Conservation (phyloP, 345 rosid genomes). For the Pistacia vera region DNA sequence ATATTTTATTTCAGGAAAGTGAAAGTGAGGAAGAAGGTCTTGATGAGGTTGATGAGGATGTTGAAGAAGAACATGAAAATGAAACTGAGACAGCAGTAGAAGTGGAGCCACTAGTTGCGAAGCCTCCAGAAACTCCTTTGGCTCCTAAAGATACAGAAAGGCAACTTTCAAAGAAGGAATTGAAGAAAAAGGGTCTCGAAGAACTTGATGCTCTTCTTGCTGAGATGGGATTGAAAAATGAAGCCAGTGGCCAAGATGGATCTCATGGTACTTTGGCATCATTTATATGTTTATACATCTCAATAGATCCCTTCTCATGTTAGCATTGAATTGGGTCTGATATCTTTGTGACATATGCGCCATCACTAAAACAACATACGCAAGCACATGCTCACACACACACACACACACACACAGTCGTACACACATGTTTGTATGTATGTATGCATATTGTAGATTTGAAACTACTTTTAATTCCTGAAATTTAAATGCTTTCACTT, state of each 20-base stretch:
- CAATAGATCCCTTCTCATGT: neutral
- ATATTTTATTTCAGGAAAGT: conserved; percentile 40
- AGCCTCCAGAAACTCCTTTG: conserved; percentile 30
- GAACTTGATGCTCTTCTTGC: conserved; percentile 68
- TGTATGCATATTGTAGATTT: neutral
- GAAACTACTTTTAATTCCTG: conserved; percentile 4
- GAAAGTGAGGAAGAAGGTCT: conserved; percentile 53
- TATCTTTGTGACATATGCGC: neutral
- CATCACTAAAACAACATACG: too few species aligned
- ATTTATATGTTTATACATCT: neutral
- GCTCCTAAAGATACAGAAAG: conserved; percentile 46
- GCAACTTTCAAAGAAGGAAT: conserved; percentile 64
- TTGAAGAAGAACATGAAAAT: conserved; percentile 51
- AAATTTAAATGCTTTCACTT: conserved; percentile 7
- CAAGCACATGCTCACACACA: too few species aligned
- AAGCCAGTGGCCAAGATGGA: conserved; percentile 36
- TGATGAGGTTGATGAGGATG: conserved; percentile 51
- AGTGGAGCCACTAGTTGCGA: conserved; percentile 30
- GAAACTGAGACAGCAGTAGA: conserved; percentile 31
- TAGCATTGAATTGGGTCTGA: too few species aligned
- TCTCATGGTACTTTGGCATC: conserved; percentile 32
- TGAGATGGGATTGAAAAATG: conserved; percentile 44
- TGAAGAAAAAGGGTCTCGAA: conserved; percentile 63
- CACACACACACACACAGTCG: too few species aligned
- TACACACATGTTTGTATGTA: neutral